These are phyloP conservation scores for Lachnellula subtilissima DNA, from an alignment of 2,329 filamentous ascomycete genomes.

Conservation along the genomic window DNA sequence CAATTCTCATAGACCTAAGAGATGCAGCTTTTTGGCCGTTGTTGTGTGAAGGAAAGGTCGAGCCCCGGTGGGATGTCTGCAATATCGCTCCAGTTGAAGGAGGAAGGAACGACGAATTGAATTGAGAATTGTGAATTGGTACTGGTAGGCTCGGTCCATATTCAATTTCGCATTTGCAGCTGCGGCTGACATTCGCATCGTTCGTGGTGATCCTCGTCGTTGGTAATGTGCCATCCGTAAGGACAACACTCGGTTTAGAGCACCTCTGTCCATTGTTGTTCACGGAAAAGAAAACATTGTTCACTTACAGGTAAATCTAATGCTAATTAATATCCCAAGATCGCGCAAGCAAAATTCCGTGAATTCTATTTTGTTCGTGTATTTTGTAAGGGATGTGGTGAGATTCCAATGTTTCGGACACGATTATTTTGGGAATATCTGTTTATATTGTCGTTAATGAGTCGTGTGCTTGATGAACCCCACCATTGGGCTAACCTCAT, in stretches of 20 bases:
- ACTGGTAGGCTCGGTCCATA: too few relatives aligned
- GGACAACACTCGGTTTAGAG: conserved; percentile 6
- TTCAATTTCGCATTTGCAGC: too few relatives aligned
- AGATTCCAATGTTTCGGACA: background rate
- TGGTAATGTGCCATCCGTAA: background rate
- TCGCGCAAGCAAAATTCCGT: background rate
- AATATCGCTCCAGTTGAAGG: too few relatives aligned
- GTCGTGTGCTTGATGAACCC: conserved; percentile 2
- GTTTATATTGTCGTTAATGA: background rate
- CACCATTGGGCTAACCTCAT: background rate
- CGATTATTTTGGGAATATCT: background rate
- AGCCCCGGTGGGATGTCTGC: too few relatives aligned
- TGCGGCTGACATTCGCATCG: background rate
- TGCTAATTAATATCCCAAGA: background rate
- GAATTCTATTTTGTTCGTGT: background rate
- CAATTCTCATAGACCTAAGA: background rate
- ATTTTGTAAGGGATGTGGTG: background rate
- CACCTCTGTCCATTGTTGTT: conserved; percentile 1
- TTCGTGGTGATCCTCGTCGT: background rate
- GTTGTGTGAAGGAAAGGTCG: too few relatives aligned
- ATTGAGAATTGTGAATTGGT: too few relatives aligned
- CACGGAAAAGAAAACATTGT: conserved; percentile 7
- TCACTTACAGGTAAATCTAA: conserved; percentile 15
- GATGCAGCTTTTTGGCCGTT: background rate
- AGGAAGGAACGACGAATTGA: too few relatives aligned